Evolutionary conservation across 305 asterid species (phyloP).

Genomic region (Petunia hybrid): DNA sequence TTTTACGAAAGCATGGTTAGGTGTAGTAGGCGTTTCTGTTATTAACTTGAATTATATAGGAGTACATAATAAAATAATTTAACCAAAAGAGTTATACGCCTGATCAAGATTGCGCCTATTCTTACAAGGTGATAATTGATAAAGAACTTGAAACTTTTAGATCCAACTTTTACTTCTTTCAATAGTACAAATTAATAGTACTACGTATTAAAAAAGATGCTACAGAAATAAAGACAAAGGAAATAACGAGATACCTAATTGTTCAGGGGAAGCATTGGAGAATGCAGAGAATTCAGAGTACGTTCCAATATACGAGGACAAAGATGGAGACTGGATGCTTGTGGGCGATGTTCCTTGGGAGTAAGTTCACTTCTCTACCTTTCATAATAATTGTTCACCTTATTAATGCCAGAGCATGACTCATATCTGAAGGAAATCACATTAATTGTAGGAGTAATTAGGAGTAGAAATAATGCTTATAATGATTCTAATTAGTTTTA

Average conservation of each 20-base stretch:
- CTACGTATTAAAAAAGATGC: background rate
- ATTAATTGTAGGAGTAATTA: background rate
- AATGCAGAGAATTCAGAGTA: slow-evolving; percentile 56
- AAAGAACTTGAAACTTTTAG: too few relatives aligned
- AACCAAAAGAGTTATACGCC: too few relatives aligned
- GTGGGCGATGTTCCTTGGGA: slow-evolving; percentile 74
- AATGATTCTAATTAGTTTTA: too few relatives aligned
- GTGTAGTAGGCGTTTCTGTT: too few relatives aligned
- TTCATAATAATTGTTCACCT: background rate
- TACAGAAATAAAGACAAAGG: background rate
- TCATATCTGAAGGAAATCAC: background rate
- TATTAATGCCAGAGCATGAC: background rate
- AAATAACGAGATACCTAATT: background rate
- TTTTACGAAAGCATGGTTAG: too few relatives aligned
- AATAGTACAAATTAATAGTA: too few relatives aligned
- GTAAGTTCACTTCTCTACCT: slow-evolving; percentile 43
- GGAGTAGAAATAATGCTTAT: too few relatives aligned
- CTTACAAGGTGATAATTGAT: too few relatives aligned
- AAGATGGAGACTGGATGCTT: slow-evolving; percentile 77
- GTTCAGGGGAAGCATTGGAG: slow-evolving; percentile 57
- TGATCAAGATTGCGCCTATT: too few relatives aligned
- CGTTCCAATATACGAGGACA: slow-evolving; percentile 71
- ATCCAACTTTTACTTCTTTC: too few relatives aligned
- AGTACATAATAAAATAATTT: too few relatives aligned
- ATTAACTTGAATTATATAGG: too few relatives aligned